A percentile compares a stretch with the other conserved stretches of the same genome.
Conservation (phyloP, 2,329 filamentous ascomycete genomes). For the Aureobasidium sp. region DNA sequence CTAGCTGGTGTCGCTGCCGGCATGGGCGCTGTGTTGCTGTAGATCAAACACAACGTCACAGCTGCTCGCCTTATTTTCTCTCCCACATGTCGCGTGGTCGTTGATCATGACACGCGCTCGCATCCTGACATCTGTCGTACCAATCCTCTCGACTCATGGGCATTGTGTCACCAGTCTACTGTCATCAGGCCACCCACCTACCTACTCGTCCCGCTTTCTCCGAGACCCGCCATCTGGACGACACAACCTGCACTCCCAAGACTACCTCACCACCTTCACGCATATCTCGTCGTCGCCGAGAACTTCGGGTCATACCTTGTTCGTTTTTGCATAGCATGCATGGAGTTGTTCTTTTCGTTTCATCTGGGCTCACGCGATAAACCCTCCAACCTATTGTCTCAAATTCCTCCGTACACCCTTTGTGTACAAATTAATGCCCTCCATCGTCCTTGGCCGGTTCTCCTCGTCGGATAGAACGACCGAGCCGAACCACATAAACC, state of each 20-base stretch:
- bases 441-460: neutral
- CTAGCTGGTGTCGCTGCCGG: constrained; percentile 1
- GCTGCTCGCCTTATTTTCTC: neutral
- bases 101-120: neutral
- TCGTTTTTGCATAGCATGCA: neutral
- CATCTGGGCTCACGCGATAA: neutral
- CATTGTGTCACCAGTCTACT: neutral
- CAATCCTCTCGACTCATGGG: neutral
- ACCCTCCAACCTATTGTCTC: neutral
- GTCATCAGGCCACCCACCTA: neutral
- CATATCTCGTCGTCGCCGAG: neutral
- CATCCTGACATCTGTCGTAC: neutral
- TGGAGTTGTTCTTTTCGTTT: neutral
- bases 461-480: neutral
- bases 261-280: neutral
- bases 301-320: neutral
- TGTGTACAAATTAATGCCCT: neutral
- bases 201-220: neutral
- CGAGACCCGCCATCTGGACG: neutral
- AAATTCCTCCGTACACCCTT: neutral
- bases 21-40: constrained; percentile 5
- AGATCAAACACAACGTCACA: neutral
- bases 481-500: neutral
- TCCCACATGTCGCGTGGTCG: neutral
- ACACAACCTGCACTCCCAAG: neutral